These are phyloP conservation scores for Aspergillus terreus DNA, from an alignment of 2,329 filamentous ascomycete species.

Conservation along the genomic window DNA sequence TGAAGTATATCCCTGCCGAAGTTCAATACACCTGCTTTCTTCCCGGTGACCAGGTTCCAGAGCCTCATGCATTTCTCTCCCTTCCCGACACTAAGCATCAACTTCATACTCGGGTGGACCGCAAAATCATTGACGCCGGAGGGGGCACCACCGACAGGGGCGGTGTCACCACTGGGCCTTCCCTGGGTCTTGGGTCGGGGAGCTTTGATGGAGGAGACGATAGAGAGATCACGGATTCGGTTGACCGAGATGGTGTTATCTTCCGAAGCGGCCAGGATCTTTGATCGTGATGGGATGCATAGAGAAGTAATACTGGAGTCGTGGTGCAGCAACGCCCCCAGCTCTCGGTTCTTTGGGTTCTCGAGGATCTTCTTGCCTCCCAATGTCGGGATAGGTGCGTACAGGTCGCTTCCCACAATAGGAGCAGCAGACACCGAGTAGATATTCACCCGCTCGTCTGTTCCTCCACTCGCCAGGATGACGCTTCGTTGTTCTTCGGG, in stretches of 20 bases:
- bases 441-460: slow-evolving; percentile 91
- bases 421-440: slow-evolving; percentile 78
- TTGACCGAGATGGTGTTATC: slow-evolving; percentile 90
- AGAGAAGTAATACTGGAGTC: slow-evolving; percentile 75
- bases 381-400: slow-evolving; percentile 62
- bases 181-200: slow-evolving; percentile 77
- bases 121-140: slow-evolving; percentile 93
- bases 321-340: slow-evolving; percentile 85
- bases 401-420: slow-evolving; percentile 53
- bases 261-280: slow-evolving; percentile 82
- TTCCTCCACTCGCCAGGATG: slow-evolving; percentile 84
- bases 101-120: slow-evolving; percentile 91
- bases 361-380: slow-evolving; percentile 72
- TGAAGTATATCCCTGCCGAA: slow-evolving; percentile 71
- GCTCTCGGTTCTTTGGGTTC: slow-evolving; percentile 80
- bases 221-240: slow-evolving; percentile 81
- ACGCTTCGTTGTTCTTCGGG: slow-evolving; percentile 67
- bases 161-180: slow-evolving; percentile 85
- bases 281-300: slow-evolving; percentile 77
- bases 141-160: slow-evolving; percentile 72
- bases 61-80: slow-evolving; percentile 88
- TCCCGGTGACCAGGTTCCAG: slow-evolving; percentile 96
- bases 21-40: slow-evolving; percentile 88
- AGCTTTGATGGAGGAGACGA: slow-evolving; percentile 82
- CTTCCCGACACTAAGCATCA: slow-evolving; percentile 89